Evolutionary conservation across 345 rosid genomes (phyloP).

Genomic region (Citrus australasica): DNA sequence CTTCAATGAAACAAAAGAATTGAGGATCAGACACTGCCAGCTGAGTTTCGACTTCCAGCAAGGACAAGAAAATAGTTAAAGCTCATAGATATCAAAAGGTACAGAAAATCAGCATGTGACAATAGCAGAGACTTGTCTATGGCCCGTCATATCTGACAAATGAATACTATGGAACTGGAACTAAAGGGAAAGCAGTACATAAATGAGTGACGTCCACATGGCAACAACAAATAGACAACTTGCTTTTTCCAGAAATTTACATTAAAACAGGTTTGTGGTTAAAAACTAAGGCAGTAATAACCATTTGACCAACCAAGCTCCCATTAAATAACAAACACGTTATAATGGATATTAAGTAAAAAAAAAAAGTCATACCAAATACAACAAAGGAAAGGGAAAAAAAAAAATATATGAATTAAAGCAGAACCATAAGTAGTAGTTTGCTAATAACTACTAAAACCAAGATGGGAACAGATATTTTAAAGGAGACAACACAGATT

Average conservation of each 20-base stretch:
- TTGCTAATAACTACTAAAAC: constrained; percentile 10
- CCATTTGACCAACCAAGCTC: neutral
- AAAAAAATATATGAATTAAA: neutral
- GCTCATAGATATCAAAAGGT: neutral
- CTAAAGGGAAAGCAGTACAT: neutral
- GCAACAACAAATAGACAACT: neutral
- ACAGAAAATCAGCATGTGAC: neutral
- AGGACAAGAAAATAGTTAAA: neutral
- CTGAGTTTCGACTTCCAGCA: neutral
- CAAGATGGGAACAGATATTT: neutral
- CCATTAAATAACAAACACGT: neutral
- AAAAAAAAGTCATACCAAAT: neutral
- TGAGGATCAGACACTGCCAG: neutral
- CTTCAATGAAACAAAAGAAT: constrained; percentile 34
- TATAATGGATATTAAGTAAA: neutral
- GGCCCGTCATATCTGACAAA: neutral
- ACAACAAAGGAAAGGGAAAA: neutral
- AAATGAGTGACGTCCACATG: neutral
- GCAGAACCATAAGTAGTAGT: neutral
- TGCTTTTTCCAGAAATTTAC: neutral
- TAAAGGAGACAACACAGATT: neutral
- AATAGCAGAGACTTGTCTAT: neutral
- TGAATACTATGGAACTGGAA: neutral
- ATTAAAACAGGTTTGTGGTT: neutral
- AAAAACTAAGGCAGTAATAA: neutral